Percentiles rank a stretch among this genome's conserved stretches.
These are phyloP conservation scores for Diplodia intermedia DNA, from an alignment of 2,329 filamentous ascomycete species.

Conservation along the genomic window DNA sequence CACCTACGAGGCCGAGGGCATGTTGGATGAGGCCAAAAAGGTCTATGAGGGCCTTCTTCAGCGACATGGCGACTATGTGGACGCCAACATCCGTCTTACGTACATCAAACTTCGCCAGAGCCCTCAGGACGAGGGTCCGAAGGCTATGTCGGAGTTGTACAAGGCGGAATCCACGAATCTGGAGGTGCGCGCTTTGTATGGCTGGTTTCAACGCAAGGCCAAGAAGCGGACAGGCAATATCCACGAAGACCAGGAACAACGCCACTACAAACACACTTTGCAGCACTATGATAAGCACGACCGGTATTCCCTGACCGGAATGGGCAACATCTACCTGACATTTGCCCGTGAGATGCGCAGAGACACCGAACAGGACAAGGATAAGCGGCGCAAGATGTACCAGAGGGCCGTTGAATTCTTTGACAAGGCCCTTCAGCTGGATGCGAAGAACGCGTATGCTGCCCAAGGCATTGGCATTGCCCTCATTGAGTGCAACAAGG, in stretches of 20 bases:
- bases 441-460: conserved; percentile 93
- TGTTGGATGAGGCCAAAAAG: conserved; percentile 81
- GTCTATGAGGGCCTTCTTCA: conserved; percentile 86
- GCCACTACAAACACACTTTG: conserved; percentile 95
- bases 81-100: conserved; percentile 85
- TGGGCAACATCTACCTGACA: conserved; percentile 93
- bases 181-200: conserved; percentile 90
- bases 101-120: conserved; percentile 86
- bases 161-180: conserved; percentile 83
- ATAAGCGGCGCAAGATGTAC: conserved; percentile 87
- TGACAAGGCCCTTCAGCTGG: conserved; percentile 94
- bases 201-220: conserved; percentile 91
- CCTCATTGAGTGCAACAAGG: conserved; percentile 91
- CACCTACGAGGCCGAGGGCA: conserved; percentile 85
- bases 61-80: conserved; percentile 89
- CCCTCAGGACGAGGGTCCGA: conserved; percentile 84
- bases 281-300: conserved; percentile 97
- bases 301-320: conserved; percentile 92
- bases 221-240: conserved; percentile 83
- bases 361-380: conserved; percentile 86
- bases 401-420: conserved; percentile 96
- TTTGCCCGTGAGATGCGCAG: conserved; percentile 93
- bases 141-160: conserved; percentile 84
- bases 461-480: conserved; percentile 96
- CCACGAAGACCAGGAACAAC: conserved; percentile 86